Percentiles rank a stretch among this genome's conserved stretches.
phyloP scores from a whole-genome alignment of 805 yeast species.

The Naumovozyma castellii region DNA sequence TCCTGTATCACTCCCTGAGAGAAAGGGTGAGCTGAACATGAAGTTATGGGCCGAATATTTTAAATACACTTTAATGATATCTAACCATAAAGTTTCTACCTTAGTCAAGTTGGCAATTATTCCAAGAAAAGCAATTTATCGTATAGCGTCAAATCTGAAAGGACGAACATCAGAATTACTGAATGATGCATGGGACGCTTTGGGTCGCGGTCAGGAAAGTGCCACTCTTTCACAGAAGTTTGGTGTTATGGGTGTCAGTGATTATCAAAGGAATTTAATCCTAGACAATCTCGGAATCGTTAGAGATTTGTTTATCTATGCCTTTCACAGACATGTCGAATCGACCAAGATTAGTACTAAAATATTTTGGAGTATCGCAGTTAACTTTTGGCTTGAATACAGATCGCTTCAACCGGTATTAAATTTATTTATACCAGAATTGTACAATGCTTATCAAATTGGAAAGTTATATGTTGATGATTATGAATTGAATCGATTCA shows the following conservation, averaged over 20 bases:
- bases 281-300: slow-evolving; percentile 50
- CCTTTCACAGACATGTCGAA: slow-evolving; percentile 53
- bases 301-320: slow-evolving; percentile 54
- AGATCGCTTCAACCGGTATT: slow-evolving; percentile 13
- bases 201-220: slow-evolving; percentile 54
- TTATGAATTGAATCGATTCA: slow-evolving; percentile 16
- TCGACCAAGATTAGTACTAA: slow-evolving; percentile 57
- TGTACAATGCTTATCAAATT: slow-evolving; percentile 20
- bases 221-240: slow-evolving; percentile 45
- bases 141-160: slow-evolving; percentile 55
- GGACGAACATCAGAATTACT: slow-evolving; percentile 47
- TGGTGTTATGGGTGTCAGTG: slow-evolving; percentile 54
- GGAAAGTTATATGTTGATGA: slow-evolving; percentile 19
- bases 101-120: slow-evolving; percentile 61
- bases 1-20: slow-evolving; percentile 34
- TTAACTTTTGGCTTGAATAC: slow-evolving; percentile 13
- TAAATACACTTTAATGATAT: slow-evolving; percentile 46
- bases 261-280: slow-evolving; percentile 60
- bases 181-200: slow-evolving; percentile 58
- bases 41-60: slow-evolving; percentile 62
- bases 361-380: slow-evolving; percentile 57
- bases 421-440: slow-evolving; percentile 17
- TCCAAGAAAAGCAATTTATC: slow-evolving; percentile 60
- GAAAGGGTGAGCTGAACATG: slow-evolving; percentile 35
- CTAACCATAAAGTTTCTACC: slow-evolving; percentile 59